These are phyloP conservation scores for Alternaria hordeiaustralica DNA, from an alignment of 2,329 filamentous ascomycete species.

Conservation along the genomic window DNA sequence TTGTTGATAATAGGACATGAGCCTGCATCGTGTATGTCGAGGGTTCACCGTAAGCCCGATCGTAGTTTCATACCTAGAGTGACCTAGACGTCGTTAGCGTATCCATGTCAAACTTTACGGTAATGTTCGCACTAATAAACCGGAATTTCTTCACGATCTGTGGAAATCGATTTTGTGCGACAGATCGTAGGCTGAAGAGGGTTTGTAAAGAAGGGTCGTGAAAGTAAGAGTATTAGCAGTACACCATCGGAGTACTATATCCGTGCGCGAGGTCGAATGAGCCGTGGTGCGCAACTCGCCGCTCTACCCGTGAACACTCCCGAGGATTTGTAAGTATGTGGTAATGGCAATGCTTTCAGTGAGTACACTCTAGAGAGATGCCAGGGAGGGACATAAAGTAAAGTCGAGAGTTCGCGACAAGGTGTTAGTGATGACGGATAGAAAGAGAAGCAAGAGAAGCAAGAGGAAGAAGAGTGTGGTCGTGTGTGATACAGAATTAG, in stretches of 20 bases:
- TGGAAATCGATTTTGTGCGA: background rate
- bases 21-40: background rate
- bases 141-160: background rate
- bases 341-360: background rate
- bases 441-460: background rate
- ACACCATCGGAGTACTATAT: background rate
- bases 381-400: background rate
- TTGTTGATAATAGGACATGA: background rate
- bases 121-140: background rate
- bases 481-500: background rate
- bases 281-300: background rate
- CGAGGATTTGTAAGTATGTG: background rate
- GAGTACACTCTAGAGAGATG: background rate
- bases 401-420: background rate
- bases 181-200: background rate
- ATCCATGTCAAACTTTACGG: background rate
- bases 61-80: background rate
- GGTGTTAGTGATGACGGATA: background rate
- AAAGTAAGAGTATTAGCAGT: background rate
- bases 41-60: background rate
- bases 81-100: background rate
- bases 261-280: background rate
- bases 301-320: too few relatives aligned
- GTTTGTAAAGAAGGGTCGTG: background rate
- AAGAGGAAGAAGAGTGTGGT: background rate